Evolutionary conservation across 2,329 filamentous ascomycete genomes (phyloP).

Genomic region (Nannizziopsis arthrosporioides): DNA sequence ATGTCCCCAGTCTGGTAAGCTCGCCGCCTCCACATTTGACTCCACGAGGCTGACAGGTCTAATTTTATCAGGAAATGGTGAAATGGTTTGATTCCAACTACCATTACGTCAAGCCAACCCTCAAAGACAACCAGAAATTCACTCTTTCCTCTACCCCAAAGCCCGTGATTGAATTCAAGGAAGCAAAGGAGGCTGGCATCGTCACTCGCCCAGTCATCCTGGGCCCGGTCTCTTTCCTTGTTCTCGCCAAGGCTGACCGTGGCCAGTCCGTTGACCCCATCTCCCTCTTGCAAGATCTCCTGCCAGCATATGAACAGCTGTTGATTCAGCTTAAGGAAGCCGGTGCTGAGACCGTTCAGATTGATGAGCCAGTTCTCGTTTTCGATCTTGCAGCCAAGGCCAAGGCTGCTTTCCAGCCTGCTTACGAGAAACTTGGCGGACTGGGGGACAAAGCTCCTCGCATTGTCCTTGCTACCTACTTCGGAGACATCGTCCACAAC

Average conservation of each 20-base stretch:
- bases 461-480: conserved; percentile 90
- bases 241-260: conserved; percentile 96
- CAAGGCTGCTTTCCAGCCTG: conserved; percentile 96
- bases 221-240: conserved; percentile 93
- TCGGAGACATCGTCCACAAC: conserved; percentile 99
- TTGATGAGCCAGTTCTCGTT: conserved; percentile 94
- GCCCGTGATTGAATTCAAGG: conserved; percentile 84
- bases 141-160: conserved; percentile 78
- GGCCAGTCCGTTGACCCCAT: conserved; percentile 87
- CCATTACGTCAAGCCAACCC: conserved; percentile 99
- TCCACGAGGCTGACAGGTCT: neutral
- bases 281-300: conserved; percentile 79
- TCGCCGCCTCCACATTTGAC: conserved; percentile 6
- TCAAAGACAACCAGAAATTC: conserved; percentile 95
- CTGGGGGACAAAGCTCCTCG: conserved; percentile 74
- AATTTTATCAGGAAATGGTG: conserved; percentile 70
- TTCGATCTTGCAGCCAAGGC: conserved; percentile 81
- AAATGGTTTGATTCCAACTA: conserved; percentile 99
- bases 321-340: conserved; percentile 87
- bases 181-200: conserved; percentile 96
- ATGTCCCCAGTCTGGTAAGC: conserved; percentile 69
- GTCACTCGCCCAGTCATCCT: conserved; percentile 85
- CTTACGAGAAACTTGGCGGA: conserved; percentile 70
- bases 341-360: conserved; percentile 92
- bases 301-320: conserved; percentile 90